Conservation (phyloP, 2,329 filamentous ascomycete species). For the Aspergillus floridensis region DNA sequence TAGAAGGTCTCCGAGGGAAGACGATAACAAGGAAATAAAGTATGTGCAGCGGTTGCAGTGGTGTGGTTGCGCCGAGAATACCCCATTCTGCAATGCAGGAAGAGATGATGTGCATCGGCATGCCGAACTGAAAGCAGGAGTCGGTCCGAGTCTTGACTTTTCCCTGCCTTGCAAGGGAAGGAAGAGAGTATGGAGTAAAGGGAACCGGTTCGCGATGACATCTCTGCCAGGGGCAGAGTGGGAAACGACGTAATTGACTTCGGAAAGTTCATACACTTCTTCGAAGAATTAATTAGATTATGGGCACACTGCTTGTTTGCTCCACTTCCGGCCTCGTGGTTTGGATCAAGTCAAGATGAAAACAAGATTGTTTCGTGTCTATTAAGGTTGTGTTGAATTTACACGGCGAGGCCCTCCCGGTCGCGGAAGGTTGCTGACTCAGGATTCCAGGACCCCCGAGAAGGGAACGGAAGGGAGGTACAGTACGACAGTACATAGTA, state of each 20-base stretch:
- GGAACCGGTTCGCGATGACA: not conserved
- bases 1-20: not conserved
- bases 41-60: not conserved
- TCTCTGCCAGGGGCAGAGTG: not conserved
- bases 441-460: not conserved
- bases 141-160: not conserved
- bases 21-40: not conserved
- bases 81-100: constrained; percentile 1
- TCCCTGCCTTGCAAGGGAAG: not conserved
- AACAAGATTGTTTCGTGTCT: not conserved
- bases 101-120: constrained; percentile 6
- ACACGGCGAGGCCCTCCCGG: not conserved
- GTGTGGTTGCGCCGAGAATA: not conserved
- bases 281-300: not conserved
- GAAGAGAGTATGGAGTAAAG: not conserved
- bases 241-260: not conserved
- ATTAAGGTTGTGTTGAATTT: not conserved
- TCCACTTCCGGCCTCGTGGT: not conserved
- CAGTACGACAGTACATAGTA: no score
- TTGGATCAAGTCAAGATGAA: not conserved
- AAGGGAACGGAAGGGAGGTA: no score
- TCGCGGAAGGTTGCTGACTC: not conserved
- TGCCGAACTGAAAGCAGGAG: constrained; percentile 9
- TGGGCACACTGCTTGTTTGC: not conserved
- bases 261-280: not conserved